phyloP scores from a whole-genome alignment of 352 stramenopile genomes.

The Thalassiosira mediterranea region DNA sequence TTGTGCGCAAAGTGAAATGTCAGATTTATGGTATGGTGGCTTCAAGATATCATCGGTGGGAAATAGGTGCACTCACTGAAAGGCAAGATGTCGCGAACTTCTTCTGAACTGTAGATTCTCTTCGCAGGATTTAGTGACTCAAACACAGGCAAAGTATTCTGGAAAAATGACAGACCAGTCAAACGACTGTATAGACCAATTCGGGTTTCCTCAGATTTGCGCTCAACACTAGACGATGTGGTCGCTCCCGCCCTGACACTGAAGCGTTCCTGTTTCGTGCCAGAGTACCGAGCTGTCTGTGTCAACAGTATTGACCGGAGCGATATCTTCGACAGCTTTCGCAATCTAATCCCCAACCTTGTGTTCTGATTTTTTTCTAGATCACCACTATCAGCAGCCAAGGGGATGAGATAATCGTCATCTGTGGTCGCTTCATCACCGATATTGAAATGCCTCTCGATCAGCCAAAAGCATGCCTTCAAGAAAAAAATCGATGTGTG shows the following conservation, averaged over 20 bases:
- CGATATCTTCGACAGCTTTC: conserved; percentile 21
- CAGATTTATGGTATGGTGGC: too few species aligned
- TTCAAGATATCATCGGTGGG: too few species aligned
- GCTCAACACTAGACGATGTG: conserved; percentile 22
- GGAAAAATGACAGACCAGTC: conserved; percentile 23
- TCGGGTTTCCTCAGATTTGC: conserved; percentile 22
- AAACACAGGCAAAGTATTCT: conserved; percentile 33
- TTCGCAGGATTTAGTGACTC: conserved; percentile 42
- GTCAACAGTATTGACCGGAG: conserved; percentile 34
- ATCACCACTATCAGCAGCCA: too few species aligned
- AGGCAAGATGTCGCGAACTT: conserved; percentile 39
- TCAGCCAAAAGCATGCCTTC: conserved; percentile 49
- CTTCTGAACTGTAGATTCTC: conserved; percentile 30
- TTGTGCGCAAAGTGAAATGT: too few species aligned
- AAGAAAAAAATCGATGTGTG: too few species aligned
- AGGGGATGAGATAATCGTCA: neutral
- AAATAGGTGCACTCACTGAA: too few species aligned
- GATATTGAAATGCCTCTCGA: conserved; percentile 23
- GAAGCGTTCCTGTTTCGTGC: conserved; percentile 27
- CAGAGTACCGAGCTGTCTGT: conserved; percentile 36
- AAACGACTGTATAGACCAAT: conserved; percentile 39
- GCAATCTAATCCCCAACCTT: conserved; percentile 10
- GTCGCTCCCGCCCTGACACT: conserved; percentile 11
- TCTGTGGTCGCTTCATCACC: neutral
- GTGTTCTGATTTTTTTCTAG: neutral